Evolutionary conservation across 2,329 filamentous ascomycete genomes (phyloP), one percentile per base, ranked within the genome.

Genomic region (Seiridium cupressi): DNA sequence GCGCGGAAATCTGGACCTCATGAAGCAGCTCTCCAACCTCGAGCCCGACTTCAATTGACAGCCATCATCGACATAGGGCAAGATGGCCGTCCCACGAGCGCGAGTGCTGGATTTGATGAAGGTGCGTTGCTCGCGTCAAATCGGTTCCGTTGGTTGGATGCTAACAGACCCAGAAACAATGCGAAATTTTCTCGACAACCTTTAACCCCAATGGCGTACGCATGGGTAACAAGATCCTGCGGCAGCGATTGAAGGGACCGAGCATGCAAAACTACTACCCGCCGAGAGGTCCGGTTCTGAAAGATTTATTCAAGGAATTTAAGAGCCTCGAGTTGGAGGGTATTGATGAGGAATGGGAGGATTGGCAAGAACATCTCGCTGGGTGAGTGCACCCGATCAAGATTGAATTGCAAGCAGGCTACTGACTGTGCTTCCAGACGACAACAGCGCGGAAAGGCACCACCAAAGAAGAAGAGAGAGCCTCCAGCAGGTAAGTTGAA

Each of bases 221-320:
- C 63, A 86, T 92, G 67, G 95, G 95, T 71, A 97, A 95, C 80
- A 96, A 95, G 77, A 83, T 99, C 73, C 83, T 99, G 62, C 91
- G 93, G 71, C 91, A 97, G 75, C 88, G 93, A 71, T 81, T 98
- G 64, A 87, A 85, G 71, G 95, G 95, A n/a, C 91, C 93, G 36
- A 79, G 90, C 0, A 78, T 97, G 65, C 90, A 89, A 44, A 84
- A 91, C 60, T 99, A 97, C 82, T 99, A 99, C 74, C 95, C 95
- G 2, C 87, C 88, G 65, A 89, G 83, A 63, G 71, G 73, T n/a
- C 73, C 72, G 4, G 73, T 81, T 65, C 80, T 89, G 13, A 86
- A 86, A 32, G 89, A 89, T 0, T 84, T 96, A 63, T 84, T 85
- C 66, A 91, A 96, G 65, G 75, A 97, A 62, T 87, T 89, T 72